phyloP scores from a whole-genome alignment of 495 filamentous ascomycete species.

The Tuber melanosporum region DNA sequence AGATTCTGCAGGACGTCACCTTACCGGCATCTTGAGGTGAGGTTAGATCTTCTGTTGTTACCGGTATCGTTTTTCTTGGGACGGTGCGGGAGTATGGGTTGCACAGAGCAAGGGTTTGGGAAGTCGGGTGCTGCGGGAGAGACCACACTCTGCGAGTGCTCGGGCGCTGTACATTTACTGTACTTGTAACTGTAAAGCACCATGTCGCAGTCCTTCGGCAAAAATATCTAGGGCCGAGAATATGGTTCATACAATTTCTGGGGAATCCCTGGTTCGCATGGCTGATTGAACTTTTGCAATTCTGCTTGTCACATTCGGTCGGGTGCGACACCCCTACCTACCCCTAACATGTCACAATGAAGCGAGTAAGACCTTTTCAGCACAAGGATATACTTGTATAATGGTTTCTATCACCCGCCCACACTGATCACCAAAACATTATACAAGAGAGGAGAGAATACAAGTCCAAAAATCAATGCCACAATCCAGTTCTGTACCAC shows the following conservation, averaged over 20 bases:
- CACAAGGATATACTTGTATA: neutral
- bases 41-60: neutral
- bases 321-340: neutral
- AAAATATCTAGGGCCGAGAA: neutral
- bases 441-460: neutral
- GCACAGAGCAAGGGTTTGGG: neutral
- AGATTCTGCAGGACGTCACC: too few relatives aligned
- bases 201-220: neutral
- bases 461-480: neutral
- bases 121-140: neutral
- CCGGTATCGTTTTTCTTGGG: neutral
- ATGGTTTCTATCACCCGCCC: neutral
- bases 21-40: too few relatives aligned
- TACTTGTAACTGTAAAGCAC: neutral
- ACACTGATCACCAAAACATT: neutral
- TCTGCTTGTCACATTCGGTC: neutral
- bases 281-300: neutral
- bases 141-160: neutral
- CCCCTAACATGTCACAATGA: neutral
- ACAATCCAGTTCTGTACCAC: neutral
- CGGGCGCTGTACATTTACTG: too few relatives aligned
- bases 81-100: neutral
- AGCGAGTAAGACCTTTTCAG: neutral
- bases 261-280: neutral
- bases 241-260: neutral